Conservation (phyloP, 257 asterid genomes). For the Nicotiana knightiana region DNA sequence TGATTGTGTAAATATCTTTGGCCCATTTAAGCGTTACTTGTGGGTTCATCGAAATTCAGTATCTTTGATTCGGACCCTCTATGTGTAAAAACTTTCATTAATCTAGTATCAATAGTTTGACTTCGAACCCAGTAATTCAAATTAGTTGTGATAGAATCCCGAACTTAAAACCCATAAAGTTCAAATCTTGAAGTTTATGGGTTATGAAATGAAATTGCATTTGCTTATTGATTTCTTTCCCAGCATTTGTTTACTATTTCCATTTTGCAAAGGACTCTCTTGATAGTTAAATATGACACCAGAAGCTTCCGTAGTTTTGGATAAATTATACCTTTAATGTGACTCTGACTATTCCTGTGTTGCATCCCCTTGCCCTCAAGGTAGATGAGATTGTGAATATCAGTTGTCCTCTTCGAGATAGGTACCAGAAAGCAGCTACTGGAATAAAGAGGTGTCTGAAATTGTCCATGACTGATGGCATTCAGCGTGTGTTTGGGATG, state of each 20-base stretch:
- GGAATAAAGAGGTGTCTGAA: conserved; percentile 92
- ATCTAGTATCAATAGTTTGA: too few species aligned
- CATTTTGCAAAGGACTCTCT: not conserved
- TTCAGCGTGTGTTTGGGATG: conserved; percentile 89
- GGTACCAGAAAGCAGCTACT: conserved; percentile 69
- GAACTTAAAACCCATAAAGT: too few species aligned
- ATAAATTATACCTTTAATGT: not conserved
- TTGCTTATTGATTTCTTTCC: not conserved
- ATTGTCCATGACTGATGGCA: conserved; percentile 92
- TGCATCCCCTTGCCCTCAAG: conserved; percentile 25
- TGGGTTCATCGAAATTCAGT: too few species aligned
- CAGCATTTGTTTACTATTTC: not conserved
- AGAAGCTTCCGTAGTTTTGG: not conserved
- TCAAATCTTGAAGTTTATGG: too few species aligned
- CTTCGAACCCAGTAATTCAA: too few species aligned
- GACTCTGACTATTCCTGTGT: conserved; percentile 1
- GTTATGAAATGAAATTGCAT: not conserved
- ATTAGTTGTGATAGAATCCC: too few species aligned
- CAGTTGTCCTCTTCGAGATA: conserved; percentile 67
- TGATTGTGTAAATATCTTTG: too few species aligned
- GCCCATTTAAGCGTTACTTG: too few species aligned
- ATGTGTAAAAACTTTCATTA: too few species aligned
- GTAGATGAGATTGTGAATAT: conserved; percentile 94
- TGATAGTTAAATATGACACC: not conserved
- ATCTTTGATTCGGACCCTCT: too few species aligned